Evolutionary conservation across 2,329 filamentous ascomycete species (phyloP).

Genomic region (Capronia coronata): DNA sequence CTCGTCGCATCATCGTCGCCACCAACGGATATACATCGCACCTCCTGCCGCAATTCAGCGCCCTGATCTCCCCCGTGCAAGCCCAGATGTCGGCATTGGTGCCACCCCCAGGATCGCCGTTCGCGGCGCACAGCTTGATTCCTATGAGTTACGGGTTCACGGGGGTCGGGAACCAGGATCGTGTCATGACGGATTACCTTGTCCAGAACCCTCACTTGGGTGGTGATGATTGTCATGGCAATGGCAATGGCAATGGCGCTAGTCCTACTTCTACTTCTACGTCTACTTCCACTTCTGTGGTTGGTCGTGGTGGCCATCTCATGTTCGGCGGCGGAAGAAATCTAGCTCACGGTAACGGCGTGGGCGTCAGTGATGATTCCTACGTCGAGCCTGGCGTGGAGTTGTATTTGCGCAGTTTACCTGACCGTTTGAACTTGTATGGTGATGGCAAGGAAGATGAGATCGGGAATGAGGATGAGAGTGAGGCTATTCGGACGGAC

Average conservation of each 20-base stretch:
- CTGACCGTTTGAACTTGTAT: constrained; percentile 35
- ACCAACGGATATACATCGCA: constrained; percentile 80
- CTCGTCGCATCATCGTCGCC: constrained; percentile 53
- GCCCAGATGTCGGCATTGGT: constrained; percentile 51
- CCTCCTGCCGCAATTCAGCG: constrained; percentile 61
- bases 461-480: too few relatives aligned
- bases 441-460: too few relatives aligned
- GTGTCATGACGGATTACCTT: constrained; percentile 63
- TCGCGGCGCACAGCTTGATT: constrained; percentile 25
- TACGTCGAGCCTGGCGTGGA: constrained; percentile 42
- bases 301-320: constrained; percentile 46
- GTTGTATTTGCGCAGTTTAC: constrained; percentile 37
- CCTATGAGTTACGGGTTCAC: constrained; percentile 30
- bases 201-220: constrained; percentile 45
- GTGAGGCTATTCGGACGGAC: too few relatives aligned
- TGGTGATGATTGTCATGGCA: not conserved
- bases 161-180: constrained; percentile 49
- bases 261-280: too few relatives aligned
- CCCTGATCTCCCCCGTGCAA: constrained; percentile 68
- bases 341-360: constrained; percentile 39
- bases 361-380: constrained; percentile 42
- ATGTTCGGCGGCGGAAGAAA: constrained; percentile 57
- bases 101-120: constrained; percentile 23
- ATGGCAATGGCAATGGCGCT: not conserved
- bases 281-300: too few relatives aligned